Evolutionary conservation across 768 basidiomycete species (phyloP).

Genomic region (Boletus rufocinnamomeus): DNA sequence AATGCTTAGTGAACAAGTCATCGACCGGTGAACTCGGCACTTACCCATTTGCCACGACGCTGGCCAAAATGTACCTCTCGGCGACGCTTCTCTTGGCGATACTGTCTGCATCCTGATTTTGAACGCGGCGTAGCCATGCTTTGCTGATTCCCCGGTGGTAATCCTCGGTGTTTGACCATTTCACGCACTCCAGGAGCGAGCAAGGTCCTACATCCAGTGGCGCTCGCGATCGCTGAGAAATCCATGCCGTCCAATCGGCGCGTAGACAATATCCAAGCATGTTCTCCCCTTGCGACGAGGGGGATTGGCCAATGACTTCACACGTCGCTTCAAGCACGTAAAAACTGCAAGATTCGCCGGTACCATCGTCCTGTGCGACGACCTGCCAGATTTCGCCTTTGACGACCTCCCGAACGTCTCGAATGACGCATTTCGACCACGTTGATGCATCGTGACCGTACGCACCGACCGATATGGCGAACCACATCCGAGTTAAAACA

Average conservation of each 20-base stretch:
- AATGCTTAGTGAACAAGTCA: constrained; percentile 3
- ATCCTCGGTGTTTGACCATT: constrained; percentile 73
- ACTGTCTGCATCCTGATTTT: constrained; percentile 45
- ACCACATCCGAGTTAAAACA: constrained; percentile 63
- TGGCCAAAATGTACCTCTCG: constrained; percentile 64
- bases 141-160: constrained; percentile 68
- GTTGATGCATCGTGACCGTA: constrained; percentile 30
- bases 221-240: constrained; percentile 33
- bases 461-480: constrained; percentile 55
- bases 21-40: background rate
- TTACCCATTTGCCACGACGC: constrained; percentile 73
- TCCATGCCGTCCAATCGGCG: constrained; percentile 67
- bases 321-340: constrained; percentile 73
- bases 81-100: constrained; percentile 51
- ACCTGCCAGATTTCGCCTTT: constrained; percentile 63
- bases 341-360: constrained; percentile 36
- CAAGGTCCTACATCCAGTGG: background rate
- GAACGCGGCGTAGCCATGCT: constrained; percentile 55
- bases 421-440: constrained; percentile 43
- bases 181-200: constrained; percentile 40
- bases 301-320: constrained; percentile 60
- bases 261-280: constrained; percentile 38
- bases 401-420: constrained; percentile 54
- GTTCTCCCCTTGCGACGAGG: constrained; percentile 6
- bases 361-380: constrained; percentile 28